A percentile compares a stretch with the other conserved stretches of the same genome.
phyloP scores from a whole-genome alignment of 1,284 basidiomycete genomes.

The Irpex sp. region DNA sequence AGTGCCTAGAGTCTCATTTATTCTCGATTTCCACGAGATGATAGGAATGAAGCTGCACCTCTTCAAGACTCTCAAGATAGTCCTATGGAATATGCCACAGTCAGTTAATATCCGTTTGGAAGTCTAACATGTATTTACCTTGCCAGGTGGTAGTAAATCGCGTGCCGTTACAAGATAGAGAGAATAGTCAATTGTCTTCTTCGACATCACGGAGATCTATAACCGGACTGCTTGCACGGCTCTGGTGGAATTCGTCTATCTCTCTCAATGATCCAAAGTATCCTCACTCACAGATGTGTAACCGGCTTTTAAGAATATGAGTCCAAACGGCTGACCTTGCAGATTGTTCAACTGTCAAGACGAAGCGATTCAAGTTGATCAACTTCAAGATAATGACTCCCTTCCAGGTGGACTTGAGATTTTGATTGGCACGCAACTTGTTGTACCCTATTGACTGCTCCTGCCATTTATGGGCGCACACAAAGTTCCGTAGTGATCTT shows the following conservation, averaged over 20 bases:
- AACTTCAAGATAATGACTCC: too few relatives aligned
- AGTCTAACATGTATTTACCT: constrained; percentile 38
- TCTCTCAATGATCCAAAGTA: background rate
- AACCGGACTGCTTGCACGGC: too few relatives aligned
- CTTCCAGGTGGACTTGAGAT: too few relatives aligned
- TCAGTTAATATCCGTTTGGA: background rate
- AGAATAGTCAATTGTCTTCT: constrained; percentile 58
- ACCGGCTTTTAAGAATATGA: background rate
- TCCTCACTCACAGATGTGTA: background rate
- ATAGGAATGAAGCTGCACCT: constrained; percentile 40
- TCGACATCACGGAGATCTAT: constrained; percentile 8
- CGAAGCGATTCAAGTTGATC: too few relatives aligned
- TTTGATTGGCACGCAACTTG: background rate
- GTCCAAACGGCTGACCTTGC: background rate
- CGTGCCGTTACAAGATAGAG: constrained; percentile 87
- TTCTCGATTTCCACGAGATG: background rate
- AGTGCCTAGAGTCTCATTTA: constrained; percentile 49
- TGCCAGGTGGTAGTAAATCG: constrained; percentile 75
- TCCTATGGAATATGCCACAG: constrained; percentile 39
- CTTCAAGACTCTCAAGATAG: constrained; percentile 76
- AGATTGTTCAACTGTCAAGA: background rate
- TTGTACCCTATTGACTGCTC: background rate
- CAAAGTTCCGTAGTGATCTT: background rate
- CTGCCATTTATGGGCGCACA: background rate
- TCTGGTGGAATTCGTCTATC: too few relatives aligned